Base-by-base conservation (phyloP, 306 rosid genomes). In the Quercus alba region DNA sequence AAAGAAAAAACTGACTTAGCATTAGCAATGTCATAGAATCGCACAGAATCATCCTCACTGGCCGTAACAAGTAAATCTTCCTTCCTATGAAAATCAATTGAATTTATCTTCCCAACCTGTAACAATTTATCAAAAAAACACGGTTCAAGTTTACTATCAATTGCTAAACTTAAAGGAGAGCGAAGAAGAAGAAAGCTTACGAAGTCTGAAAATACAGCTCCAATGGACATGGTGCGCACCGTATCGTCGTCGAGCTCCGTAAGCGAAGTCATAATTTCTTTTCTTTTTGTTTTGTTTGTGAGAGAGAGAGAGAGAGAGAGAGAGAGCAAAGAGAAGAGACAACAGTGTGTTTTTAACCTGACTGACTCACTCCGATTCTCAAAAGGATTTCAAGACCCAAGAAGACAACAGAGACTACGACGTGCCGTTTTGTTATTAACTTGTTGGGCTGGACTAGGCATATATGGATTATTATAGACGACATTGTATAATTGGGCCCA, bases 21-120 rank as follows among this genome's bases (percentile, higher is more conserved):
- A 88, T 90, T 90, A 13, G 86, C 91, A 74, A 87, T 93, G 85
- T 94, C 99, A 72, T 93, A 94, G 68, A 94, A 92, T 15, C 99
- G 90, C 78, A 94, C 97, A 0, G 99, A 93, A 70, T 94, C 99
- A 77, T 94, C 99, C 75, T 90, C 97, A 81, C 97, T 87, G 38
- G 97, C 89, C 6, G 97, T 93, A 67, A 93, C 94, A 63, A 94
- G 89, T 75, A 94, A 86, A 88, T 94, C 97, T 59, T 94, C 99
- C 90, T 85, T 91, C 2, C 97, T 91, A 80, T 94, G 99, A 61
- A 94, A 94, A 86, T 91, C 99, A 74, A 94, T 80, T 2, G 97
- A 94, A 82, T 84, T 87, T 76, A 94, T 89, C 86, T 90, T 94
- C 76, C 97, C 99, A 74, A 81, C 92, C 98, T 94, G 86, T 68